A percentile compares a stretch with the other conserved stretches of the same genome.
These are phyloP conservation scores for Pythium sukuiense DNA, from an alignment of 352 stramenopile genomes.

Conservation along the genomic window DNA sequence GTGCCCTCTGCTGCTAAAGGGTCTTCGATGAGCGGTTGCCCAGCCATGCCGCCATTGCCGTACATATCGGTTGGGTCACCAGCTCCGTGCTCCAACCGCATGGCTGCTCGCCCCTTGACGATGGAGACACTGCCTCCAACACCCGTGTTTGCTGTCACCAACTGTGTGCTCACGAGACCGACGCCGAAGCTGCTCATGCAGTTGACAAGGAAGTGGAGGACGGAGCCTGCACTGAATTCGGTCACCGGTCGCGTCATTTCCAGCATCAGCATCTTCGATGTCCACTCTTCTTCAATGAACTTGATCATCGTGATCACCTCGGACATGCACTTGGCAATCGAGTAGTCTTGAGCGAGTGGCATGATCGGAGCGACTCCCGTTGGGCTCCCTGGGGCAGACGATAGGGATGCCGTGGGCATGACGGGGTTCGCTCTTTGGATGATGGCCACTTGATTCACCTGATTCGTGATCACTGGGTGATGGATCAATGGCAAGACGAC, in stretches of 20 bases:
- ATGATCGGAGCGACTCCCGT: not conserved
- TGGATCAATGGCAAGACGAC: conserved; percentile 21
- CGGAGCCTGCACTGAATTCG: conserved; percentile 50
- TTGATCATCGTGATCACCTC: conserved; percentile 67
- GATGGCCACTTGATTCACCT: not conserved
- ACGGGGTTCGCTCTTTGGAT: not conserved
- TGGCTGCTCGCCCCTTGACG: conserved; percentile 29
- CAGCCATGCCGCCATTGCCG: conserved; percentile 9
- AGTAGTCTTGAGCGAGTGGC: conserved; percentile 3
- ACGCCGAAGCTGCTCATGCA: conserved; percentile 71
- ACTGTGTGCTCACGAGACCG: conserved; percentile 55
- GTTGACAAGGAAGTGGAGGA: conserved; percentile 71
- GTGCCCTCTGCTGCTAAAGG: conserved; percentile 27
- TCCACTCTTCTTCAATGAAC: conserved; percentile 72
- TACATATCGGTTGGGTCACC: not conserved
- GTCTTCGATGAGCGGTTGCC: conserved; percentile 17
- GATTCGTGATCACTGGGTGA: not conserved
- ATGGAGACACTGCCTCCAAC: conserved; percentile 31
- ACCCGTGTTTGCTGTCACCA: conserved; percentile 47
- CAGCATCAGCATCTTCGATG: conserved; percentile 68
- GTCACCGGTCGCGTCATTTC: conserved; percentile 73
- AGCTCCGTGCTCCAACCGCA: conserved; percentile 21
- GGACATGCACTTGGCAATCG: conserved; percentile 54
- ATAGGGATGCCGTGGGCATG: not conserved
- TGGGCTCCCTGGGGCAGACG: not conserved